phyloP scores from a whole-genome alignment of 345 rosid species.

The Pistacia integerrima region DNA sequence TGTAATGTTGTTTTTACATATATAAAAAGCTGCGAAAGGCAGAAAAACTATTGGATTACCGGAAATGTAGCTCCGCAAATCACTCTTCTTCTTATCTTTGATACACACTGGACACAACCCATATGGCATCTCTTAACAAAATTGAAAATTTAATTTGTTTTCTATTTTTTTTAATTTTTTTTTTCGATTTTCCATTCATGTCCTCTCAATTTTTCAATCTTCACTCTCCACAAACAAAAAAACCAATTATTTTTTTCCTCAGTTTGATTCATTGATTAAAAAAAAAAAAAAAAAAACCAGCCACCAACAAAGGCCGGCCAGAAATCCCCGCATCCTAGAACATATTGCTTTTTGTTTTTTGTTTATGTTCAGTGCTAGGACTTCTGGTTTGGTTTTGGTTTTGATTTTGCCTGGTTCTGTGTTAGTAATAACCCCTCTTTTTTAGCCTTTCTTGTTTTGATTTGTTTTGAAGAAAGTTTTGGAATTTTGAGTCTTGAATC shows the following conservation, averaged over 20 bases:
- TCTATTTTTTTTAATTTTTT: not conserved
- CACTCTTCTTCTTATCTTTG: not conserved
- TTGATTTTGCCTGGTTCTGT: not conserved
- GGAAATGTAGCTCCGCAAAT: constrained; percentile 20
- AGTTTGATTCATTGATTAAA: not conserved
- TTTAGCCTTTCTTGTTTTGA: not conserved
- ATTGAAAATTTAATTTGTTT: not conserved
- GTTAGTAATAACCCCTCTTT: not conserved
- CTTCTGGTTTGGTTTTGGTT: constrained; percentile 21
- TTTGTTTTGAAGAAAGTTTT: not conserved
- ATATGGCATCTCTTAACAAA: constrained; percentile 2
- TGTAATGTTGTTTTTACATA: too few species aligned
- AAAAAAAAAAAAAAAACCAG: constrained; percentile 13
- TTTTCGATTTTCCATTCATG: not conserved
- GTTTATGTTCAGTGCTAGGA: constrained; percentile 19
- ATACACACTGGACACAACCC: constrained; percentile 3
- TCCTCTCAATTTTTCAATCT: constrained; percentile 13
- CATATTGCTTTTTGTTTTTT: not conserved
- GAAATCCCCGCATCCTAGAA: constrained; percentile 20
- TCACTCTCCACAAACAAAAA: not conserved
- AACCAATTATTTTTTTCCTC: not conserved
- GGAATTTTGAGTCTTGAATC: not conserved
- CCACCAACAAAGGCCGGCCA: constrained; percentile 20
- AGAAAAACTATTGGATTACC: constrained; percentile 23
- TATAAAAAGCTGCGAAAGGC: not conserved